These are phyloP conservation scores for Trichosporon inkin DNA, from an alignment of 1,284 basidiomycete species.

Conservation along the genomic window DNA sequence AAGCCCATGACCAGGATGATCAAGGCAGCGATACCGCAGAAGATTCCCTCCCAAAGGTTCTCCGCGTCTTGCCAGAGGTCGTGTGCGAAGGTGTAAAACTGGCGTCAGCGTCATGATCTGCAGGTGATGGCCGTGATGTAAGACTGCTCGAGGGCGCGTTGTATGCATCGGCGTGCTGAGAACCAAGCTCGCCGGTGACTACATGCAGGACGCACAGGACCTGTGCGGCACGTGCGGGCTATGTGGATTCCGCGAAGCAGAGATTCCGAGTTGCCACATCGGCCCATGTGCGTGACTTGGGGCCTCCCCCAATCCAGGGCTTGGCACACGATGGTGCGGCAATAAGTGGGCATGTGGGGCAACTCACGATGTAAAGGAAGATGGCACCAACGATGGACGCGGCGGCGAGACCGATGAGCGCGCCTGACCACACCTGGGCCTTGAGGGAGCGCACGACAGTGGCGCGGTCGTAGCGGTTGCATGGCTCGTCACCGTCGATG, in stretches of 20 bases:
- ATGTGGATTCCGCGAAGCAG: too few relatives aligned
- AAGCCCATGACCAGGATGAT: slow-evolving; percentile 60
- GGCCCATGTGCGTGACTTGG: background rate
- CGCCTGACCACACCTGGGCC: slow-evolving; percentile 68
- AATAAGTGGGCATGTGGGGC: background rate
- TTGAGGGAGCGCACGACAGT: slow-evolving; percentile 30
- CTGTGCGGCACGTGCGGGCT: too few relatives aligned
- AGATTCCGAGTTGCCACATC: too few relatives aligned
- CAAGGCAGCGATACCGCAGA: slow-evolving; percentile 63
- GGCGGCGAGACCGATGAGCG: slow-evolving; percentile 63
- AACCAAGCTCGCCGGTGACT: too few relatives aligned
- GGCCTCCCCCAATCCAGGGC: background rate
- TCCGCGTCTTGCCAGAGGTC: slow-evolving; percentile 49
- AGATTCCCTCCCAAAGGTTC: slow-evolving; percentile 53
- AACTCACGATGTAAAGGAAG: slow-evolving; percentile 50
- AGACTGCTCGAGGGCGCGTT: too few relatives aligned
- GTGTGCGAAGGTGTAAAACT: slow-evolving; percentile 53
- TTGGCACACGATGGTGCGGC: background rate
- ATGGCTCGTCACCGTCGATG: background rate
- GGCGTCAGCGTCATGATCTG: slow-evolving; percentile 9
- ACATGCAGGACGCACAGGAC: too few relatives aligned
- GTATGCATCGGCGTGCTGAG: too few relatives aligned
- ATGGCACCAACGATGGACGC: slow-evolving; percentile 61
- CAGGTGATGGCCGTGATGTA: too few relatives aligned
- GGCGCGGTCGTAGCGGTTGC: slow-evolving; percentile 11